Evolutionary conservation across 495 filamentous ascomycete genomes (phyloP), one percentile per base, ranked within the genome.

Genomic region (Antarctomyces pellizariae): DNA sequence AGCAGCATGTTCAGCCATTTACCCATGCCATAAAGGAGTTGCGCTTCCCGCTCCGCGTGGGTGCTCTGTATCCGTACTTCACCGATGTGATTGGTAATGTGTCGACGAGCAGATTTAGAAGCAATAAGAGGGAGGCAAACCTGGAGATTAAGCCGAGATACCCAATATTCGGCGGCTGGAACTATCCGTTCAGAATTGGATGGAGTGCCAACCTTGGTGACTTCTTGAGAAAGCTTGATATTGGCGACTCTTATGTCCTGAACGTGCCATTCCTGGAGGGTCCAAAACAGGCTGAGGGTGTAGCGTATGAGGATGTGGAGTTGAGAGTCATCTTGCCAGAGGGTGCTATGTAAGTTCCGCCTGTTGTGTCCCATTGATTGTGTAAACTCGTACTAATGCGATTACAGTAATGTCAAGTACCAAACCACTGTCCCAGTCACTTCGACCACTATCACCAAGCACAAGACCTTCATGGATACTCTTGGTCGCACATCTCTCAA

Each of bases 11-110:
- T 53, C 71, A 71, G 39, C 64, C 75, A 8, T 57, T 65, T 8
- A 73, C 63, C 4, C 64, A 66, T 19, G 80, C 89, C 1, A 56
- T 95, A 36, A 78, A 75, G 42, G 73, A 79, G 47, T 50, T 97
- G 19, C 71, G 61, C 28, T 67, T 86, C 37, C 75, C 80, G 1
- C 62, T 97, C 15, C 64, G 58, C 27, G 59, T 68, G 15, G 83
- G 84, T 34, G 75, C 71, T 28, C 56, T 64, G 27, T 70, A 90
- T 39, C 62, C 86, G 1, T 97, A 95, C 56, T 95, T 86, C 50
- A 84, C 72, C 14, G 86, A 97, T 44, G 83, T 83, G 35, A 90
- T 97, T 41, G 86, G 86, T 33, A 97, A 97, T 45, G 79, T 97
- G 13, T 89, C 78, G 11, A 97, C 86, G 15, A 90, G 77, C 30